Evolutionary conservation across 768 basidiomycete species (phyloP).

Genomic region (Phlegmacium glaucopus): DNA sequence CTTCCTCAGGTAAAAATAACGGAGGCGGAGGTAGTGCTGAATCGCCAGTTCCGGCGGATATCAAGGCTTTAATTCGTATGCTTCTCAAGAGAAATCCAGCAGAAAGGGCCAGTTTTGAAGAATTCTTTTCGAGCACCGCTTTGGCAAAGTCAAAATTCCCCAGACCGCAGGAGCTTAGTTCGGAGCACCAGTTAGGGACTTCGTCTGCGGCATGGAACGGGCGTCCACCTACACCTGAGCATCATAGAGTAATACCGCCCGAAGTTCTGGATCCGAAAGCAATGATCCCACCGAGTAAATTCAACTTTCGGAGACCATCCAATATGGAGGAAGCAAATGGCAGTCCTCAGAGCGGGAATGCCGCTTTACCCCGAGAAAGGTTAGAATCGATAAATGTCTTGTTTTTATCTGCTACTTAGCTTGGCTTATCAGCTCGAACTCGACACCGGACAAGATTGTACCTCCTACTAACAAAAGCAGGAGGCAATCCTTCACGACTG

Average conservation of each 20-base stretch:
- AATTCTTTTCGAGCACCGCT: slow-evolving; percentile 84
- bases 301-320: slow-evolving; percentile 55
- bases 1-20: slow-evolving; percentile 33
- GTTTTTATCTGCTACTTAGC: neutral
- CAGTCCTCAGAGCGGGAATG: slow-evolving; percentile 18
- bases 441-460: neutral
- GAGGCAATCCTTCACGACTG: slow-evolving; percentile 6
- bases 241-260: slow-evolving; percentile 71
- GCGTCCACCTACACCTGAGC: slow-evolving; percentile 56
- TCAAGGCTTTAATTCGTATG: slow-evolving; percentile 85
- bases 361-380: slow-evolving; percentile 23
- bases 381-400: slow-evolving; percentile 5
- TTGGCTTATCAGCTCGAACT: neutral
- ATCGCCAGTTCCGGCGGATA: slow-evolving; percentile 67
- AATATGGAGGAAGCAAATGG: slow-evolving; percentile 21
- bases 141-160: slow-evolving; percentile 78
- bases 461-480: neutral
- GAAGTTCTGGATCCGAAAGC: slow-evolving; percentile 78
- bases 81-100: slow-evolving; percentile 81
- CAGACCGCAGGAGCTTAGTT: slow-evolving; percentile 39
- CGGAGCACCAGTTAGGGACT: slow-evolving; percentile 23
- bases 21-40: slow-evolving; percentile 47
- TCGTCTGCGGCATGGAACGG: slow-evolving; percentile 28
- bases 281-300: slow-evolving; percentile 81
- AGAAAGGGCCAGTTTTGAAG: slow-evolving; percentile 85